Base-by-base conservation (phyloP, 2,329 filamentous ascomycete genomes). In the Aspergillus luchuensis region DNA sequence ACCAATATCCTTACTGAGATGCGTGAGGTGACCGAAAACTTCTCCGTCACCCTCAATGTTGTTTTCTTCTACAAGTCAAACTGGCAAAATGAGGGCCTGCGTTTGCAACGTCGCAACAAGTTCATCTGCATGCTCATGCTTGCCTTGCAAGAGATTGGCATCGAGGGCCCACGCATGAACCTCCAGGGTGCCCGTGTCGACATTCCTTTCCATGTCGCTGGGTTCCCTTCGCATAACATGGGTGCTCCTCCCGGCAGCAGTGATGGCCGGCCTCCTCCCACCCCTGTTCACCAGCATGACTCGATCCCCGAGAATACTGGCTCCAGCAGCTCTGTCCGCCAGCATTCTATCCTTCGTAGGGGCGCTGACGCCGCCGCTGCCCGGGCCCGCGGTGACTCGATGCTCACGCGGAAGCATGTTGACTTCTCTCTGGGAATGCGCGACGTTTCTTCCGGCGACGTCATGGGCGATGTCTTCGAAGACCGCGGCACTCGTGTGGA, bases 61-160 rank as follows among this genome's bases (percentile, higher is more conserved):
- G 89, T 97, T 71, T 97, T 97, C 81, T 97, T 97, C 82, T 96
- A 97, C 84, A 97, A 97, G 77, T 92, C 90, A 61, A 97, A 94
- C 75, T 97, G 91, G 86, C 94, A 98, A 74, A 97, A 97, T 73
- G 94, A 98, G 74, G 82, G 96, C 48, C 83, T 97, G 23, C 92
- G 94, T 79, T 85, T 98, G 2, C 91, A 90, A 68, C 87, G 94
- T 17, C 91, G 95, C 70, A 97, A 97, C 82, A 95, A 93, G 73
- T 97, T 98, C 76, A 92, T 96, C 66, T 92, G 90, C 65, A 92
- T 95, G 63, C 81, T 98, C 71, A 96, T 97, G 89, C 82, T 90
- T 39, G 87, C 91, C 58, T 92, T 97, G 81, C 85, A 90, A 63
- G 87, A 91, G 58, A 83, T 94, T 55, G 91, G 91, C 60, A 95